Base-by-base conservation (phyloP, 1,284 basidiomycete species). In the Trichosporon inkin region DNA sequence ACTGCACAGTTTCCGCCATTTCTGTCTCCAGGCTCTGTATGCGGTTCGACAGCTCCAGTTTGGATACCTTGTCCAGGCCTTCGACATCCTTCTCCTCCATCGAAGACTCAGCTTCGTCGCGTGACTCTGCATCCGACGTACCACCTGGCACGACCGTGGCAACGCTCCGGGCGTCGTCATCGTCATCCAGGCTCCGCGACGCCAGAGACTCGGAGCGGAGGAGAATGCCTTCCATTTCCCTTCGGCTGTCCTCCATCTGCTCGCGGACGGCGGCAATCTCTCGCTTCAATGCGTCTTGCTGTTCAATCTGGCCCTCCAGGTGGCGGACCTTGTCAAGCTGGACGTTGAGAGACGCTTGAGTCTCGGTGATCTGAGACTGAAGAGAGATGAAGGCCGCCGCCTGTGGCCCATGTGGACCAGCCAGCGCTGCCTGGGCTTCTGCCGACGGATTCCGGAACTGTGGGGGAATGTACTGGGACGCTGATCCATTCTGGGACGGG, bases 321-420 rank as follows among this genome's bases (percentile, higher is more conserved):
- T 86, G 83, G 44, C 87, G 85, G 62, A 96, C 88, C 78, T 92
- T 91, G 62, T 93, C 90, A 37, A 92, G 84, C 69, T 97, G 91
- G 14, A 79, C 81, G 1, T 87, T 83, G 16, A 98, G 82, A 0
- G 87, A 88, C 0, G 83, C 79, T 69, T 96, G 93, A 0, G 94
- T 96, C 56, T 93, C 89, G 53, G 84, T 84, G 14, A 99, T 83
- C 74, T 97, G 90, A 3, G 82, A 76, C 72, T 96, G 92, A 3
- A 99, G 84, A 20, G 80, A 76, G n/a, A 90, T 81, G 28, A 83
- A 77, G 3, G 78, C 74, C 14, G 72, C 74, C 1, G 74, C 75
- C 56, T 73, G 70, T 24, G 71, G 71, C 4, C 67, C 77, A 62
- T 71, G 78, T 38, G 73, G 75, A 20, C 75, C 73, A 19, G 69